phyloP scores from a whole-genome alignment of 139 green algal species.

The Chlamydomonas sp. region DNA sequence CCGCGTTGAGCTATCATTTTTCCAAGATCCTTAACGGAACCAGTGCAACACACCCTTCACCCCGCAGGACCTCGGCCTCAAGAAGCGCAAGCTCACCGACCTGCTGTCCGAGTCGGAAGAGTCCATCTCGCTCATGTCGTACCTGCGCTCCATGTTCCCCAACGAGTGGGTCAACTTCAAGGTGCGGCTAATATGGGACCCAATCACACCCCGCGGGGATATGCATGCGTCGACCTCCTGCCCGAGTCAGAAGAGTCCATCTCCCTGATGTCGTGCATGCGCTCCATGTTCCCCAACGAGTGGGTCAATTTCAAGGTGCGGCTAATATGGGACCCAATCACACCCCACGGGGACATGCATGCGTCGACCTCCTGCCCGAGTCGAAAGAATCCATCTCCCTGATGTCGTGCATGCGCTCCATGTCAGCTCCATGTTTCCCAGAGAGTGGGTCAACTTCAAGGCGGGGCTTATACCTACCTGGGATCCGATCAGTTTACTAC shows the following conservation, averaged over 20 bases:
- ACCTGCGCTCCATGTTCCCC: slow-evolving; percentile 37
- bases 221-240: too few species aligned
- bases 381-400: slow-evolving; percentile 35
- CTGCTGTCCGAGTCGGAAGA: slow-evolving; percentile 42
- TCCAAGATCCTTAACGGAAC: too few species aligned
- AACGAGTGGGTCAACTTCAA: slow-evolving; percentile 42
- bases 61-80: slow-evolving; percentile 21
- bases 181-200: slow-evolving; percentile 36
- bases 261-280: slow-evolving; percentile 39
- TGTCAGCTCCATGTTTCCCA: slow-evolving; percentile 36
- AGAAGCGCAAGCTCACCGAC: slow-evolving; percentile 41
- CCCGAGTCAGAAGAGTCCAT: slow-evolving; percentile 38
- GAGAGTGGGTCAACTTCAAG: slow-evolving; percentile 42
- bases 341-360: too few species aligned
- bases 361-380: slow-evolving; percentile 46
- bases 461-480: slow-evolving; percentile 41
- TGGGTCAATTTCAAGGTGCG: slow-evolving; percentile 47
- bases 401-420: slow-evolving; percentile 38
- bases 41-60: too few species aligned
- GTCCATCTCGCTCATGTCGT: slow-evolving; percentile 35
- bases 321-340: slow-evolving; percentile 28
- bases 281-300: slow-evolving; percentile 31
- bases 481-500: too few species aligned
- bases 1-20: too few species aligned
- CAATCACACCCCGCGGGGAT: too few species aligned